Evolutionary conservation across 2,329 filamentous ascomycete genomes (phyloP), one percentile per base, ranked within the genome.

Genomic region (Aureobasidium sp.): DNA sequence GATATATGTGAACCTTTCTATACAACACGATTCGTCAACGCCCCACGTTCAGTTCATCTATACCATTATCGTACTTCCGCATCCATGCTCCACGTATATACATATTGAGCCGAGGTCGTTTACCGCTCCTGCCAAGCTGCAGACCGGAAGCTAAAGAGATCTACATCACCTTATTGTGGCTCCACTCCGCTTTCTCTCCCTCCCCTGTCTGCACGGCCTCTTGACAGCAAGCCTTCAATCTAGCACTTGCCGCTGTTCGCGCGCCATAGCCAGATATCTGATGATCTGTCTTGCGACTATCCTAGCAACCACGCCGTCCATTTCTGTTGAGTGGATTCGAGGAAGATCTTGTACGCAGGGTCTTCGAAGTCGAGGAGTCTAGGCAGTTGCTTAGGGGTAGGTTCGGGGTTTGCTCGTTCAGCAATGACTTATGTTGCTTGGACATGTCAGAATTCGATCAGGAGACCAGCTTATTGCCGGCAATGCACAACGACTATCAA

Each of bases 121-220:
- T 41, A 44, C 53, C 41, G 39, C 41, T 57, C 25, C 39, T 14
- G 39, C 53, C 53, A 57, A 57, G 39, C 39, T 25, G 39, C 39
- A 29, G 29, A 25, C n/a, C 53, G 42, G n/a, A 36, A 34, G 29
- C 53, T 57, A 57, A 57, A 57, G 12, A 36, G 53, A 57, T 57
- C 53, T n/a, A 57, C 53, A 57, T 57, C 53, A 57, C 53, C 53
- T 57, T 57, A 25, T 41, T 39, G 51, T 25, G 14, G 37, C 51
- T 55, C 51, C 37, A 55, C 37, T 55, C 49, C 20, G 29, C 34
- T 52, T 25, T 34, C 49, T 52, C 17, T 36, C 9, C 31, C 29
- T 51, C 14, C 29, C 31, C 20, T 55, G n/a, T 29, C 25, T 37
- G 51, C 51, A 55, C 37, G 51, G 51, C 42, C 22, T 42, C 14